Evolutionary conservation across 164 flowering plant species (phyloP).

Genomic region (Piper betle): DNA sequence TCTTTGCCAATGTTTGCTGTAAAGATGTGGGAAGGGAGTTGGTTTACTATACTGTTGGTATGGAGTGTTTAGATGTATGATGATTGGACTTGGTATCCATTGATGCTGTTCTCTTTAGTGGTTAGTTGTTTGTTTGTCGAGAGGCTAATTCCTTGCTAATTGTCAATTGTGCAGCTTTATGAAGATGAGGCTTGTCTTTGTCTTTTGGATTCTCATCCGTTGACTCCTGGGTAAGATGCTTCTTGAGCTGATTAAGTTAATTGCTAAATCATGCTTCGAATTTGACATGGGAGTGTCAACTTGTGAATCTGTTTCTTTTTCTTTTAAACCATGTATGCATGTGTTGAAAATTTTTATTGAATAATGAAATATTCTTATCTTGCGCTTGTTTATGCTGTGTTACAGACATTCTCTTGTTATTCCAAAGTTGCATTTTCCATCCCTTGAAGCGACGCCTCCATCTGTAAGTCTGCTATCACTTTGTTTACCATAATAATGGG

Average conservation of each 20-base stretch:
- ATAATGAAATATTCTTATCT: neutral
- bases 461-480: constrained; percentile 38
- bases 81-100: neutral
- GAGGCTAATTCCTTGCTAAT: constrained; percentile 1
- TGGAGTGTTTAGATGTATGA: neutral
- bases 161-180: constrained; percentile 44
- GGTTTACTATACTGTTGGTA: neutral
- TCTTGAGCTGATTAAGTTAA: neutral
- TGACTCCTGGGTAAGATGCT: constrained; percentile 74
- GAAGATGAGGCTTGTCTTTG: constrained; percentile 83
- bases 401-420: constrained; percentile 81
- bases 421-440: constrained; percentile 72
- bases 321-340: neutral
- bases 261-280: neutral
- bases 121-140: neutral
- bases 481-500: too few species aligned
- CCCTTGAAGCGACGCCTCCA: constrained; percentile 78
- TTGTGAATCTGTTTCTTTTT: neutral
- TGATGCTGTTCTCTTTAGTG: neutral
- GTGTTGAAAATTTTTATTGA: neutral
- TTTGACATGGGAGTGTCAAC: neutral
- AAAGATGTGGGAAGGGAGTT: too few species aligned
- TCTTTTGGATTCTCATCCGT: constrained; percentile 73
- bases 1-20: too few species aligned
- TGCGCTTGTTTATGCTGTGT: constrained; percentile 2